Conservation (phyloP, 2,329 filamentous ascomycete species). For the Fusarium solani-melongenae region DNA sequence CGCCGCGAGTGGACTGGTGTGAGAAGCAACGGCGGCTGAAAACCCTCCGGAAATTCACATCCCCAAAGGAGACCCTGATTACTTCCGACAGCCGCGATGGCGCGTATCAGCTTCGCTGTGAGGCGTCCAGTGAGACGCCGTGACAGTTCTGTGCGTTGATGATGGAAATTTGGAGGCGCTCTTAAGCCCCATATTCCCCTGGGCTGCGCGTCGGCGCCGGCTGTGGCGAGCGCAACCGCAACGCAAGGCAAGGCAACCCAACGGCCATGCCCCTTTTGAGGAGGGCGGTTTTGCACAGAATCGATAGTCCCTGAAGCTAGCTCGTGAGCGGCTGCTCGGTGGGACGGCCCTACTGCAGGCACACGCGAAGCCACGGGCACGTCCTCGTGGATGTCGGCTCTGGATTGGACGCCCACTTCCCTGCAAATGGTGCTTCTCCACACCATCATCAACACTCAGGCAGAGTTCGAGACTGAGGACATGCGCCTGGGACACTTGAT, state of each 20-base stretch:
- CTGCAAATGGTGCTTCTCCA: background rate
- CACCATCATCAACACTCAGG: conserved; percentile 2
- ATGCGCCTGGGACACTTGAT: conserved; percentile 34
- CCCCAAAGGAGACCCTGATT: background rate
- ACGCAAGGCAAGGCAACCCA: background rate
- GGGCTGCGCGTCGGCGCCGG: conserved; percentile 4
- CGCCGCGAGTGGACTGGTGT: background rate
- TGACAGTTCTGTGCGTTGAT: conserved; percentile 5
- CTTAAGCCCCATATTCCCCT: background rate
- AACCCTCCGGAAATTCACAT: background rate
- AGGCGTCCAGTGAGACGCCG: conserved; percentile 24
- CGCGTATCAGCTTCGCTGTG: conserved; percentile 7
- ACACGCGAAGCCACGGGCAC: conserved; percentile 28
- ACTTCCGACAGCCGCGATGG: background rate
- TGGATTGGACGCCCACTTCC: conserved; percentile 6
- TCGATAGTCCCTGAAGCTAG: conserved; percentile 41
- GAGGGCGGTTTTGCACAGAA: conserved; percentile 11
- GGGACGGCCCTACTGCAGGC: conserved; percentile 29
- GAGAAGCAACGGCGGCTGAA: conserved; percentile 10
- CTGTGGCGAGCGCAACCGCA: conserved; percentile 24
- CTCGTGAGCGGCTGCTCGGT: background rate
- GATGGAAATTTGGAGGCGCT: conserved; percentile 12
- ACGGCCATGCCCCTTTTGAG: background rate
- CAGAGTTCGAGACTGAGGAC: conserved; percentile 15
- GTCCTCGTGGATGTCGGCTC: conserved; percentile 11